A percentile compares a stretch with the other conserved stretches of the same genome.
phyloP scores from a whole-genome alignment of 1,284 basidiomycete genomes.

The Apiotrichum veenhuisii region DNA sequence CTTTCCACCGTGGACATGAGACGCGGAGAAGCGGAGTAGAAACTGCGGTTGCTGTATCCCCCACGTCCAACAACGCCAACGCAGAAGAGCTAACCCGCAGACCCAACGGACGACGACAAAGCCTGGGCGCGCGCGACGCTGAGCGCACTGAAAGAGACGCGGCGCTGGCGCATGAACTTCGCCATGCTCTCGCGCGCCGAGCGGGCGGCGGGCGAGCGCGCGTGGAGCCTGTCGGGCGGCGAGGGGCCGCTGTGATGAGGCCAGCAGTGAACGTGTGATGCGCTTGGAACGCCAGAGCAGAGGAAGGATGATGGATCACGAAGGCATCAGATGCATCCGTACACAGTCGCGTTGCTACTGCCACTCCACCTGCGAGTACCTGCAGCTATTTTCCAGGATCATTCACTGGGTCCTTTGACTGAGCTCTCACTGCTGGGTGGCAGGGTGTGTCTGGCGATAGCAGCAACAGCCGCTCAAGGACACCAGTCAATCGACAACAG shows the following conservation, averaged over 20 bases:
- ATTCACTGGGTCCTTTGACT: no score
- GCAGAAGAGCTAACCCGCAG: conserved; percentile 8
- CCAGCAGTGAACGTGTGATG: not conserved
- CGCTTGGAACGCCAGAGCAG: not conserved
- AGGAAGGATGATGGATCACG: not conserved
- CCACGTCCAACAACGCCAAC: not conserved
- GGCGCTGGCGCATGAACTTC: conserved; percentile 36
- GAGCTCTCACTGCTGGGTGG: no score
- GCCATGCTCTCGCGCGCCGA: conserved; percentile 35
- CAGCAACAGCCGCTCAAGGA: no score
- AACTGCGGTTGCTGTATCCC: no score
- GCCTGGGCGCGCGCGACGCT: conserved; percentile 18
- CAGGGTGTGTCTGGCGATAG: no score
- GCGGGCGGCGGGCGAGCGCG: conserved; percentile 18
- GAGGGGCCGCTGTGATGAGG: conserved; percentile 11
- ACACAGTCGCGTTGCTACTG: no score
- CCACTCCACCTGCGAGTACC: no score
- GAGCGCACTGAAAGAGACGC: conserved; percentile 23
- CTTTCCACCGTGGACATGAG: no score
- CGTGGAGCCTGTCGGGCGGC: conserved; percentile 24
- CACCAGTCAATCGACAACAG: no score
- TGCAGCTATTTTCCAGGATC: no score
- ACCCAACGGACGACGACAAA: not conserved
- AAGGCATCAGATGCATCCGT: no score
- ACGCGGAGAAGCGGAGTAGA: no score